phyloP scores from a whole-genome alignment of 192 early-diverging fungal species.

The Pecoramyces ruminantium region DNA sequence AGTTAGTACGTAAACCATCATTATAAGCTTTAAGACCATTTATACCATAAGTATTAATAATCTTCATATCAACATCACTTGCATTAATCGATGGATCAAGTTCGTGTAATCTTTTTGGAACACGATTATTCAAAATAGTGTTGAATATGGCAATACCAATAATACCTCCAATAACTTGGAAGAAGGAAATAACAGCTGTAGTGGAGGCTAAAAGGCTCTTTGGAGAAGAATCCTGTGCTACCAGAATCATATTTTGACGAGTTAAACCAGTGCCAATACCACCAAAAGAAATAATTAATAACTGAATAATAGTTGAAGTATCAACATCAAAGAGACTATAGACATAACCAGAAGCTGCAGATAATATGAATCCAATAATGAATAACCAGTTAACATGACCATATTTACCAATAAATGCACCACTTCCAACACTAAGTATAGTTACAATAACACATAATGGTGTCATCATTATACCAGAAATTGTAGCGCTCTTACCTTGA shows the following conservation, averaged over 20 bases:
- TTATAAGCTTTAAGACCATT: neutral
- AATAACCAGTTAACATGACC: neutral
- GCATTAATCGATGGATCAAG: neutral
- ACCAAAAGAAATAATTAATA: neutral
- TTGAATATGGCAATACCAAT: neutral
- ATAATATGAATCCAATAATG: neutral
- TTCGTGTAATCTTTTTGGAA: neutral
- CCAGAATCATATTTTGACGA: neutral
- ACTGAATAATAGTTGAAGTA: neutral
- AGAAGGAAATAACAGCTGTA: neutral
- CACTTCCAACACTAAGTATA: neutral
- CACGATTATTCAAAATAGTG: neutral
- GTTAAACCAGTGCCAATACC: neutral
- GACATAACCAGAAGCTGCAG: neutral
- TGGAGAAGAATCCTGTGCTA: neutral
- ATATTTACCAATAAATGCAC: neutral
- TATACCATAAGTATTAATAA: neutral
- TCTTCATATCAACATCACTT: neutral
- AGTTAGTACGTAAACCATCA: neutral
- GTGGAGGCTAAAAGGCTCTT: neutral
- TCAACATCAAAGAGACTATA: neutral
- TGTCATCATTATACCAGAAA: neutral
- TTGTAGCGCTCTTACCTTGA: neutral
- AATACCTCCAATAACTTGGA: neutral
- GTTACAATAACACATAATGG: neutral